phyloP scores from a whole-genome alignment of 2,329 filamentous ascomycete species.

The Phoma sp. region DNA sequence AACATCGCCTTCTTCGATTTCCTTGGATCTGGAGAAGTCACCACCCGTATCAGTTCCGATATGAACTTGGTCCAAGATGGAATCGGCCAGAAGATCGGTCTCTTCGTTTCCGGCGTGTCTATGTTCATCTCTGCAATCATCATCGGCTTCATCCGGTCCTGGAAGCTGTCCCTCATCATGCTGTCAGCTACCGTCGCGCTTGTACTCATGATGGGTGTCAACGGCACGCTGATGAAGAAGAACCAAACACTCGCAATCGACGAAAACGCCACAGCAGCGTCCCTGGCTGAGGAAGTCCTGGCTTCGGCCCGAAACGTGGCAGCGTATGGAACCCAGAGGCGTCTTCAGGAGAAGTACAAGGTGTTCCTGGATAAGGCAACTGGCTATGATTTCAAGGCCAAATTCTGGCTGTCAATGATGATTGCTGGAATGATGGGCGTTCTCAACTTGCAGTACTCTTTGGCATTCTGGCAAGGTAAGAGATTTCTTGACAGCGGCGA shows the following conservation, averaged over 20 bases:
- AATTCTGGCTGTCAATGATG: slow-evolving; percentile 77
- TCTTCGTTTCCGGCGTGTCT: slow-evolving; percentile 44
- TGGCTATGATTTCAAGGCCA: slow-evolving; percentile 77
- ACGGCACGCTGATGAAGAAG: slow-evolving; percentile 78
- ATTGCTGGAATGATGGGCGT: slow-evolving; percentile 83
- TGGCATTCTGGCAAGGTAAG: slow-evolving; percentile 58
- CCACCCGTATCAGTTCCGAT: slow-evolving; percentile 92
- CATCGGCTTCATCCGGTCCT: slow-evolving; percentile 90
- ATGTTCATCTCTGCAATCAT: slow-evolving; percentile 85
- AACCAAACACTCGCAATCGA: slow-evolving; percentile 75
- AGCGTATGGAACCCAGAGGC: slow-evolving; percentile 92
- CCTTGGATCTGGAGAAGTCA: slow-evolving; percentile 91
- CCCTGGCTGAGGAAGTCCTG: slow-evolving; percentile 91
- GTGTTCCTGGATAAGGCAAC: slow-evolving; percentile 75
- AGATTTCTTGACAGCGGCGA: slow-evolving; percentile 65
- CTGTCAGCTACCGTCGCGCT: slow-evolving; percentile 80
- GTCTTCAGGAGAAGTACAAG: slow-evolving; percentile 88
- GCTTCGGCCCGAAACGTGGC: slow-evolving; percentile 91
- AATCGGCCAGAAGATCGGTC: slow-evolving; percentile 60
- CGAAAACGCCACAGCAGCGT: slow-evolving; percentile 84
- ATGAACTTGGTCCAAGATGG: slow-evolving; percentile 95
- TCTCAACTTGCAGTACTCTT: slow-evolving; percentile 74
- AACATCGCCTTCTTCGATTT: slow-evolving; percentile 70
- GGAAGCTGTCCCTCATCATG: slow-evolving; percentile 92
- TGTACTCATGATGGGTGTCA: slow-evolving; percentile 75